Evolutionary conservation across 768 basidiomycete species (phyloP).

Genomic region (Tephrocybe sp.): DNA sequence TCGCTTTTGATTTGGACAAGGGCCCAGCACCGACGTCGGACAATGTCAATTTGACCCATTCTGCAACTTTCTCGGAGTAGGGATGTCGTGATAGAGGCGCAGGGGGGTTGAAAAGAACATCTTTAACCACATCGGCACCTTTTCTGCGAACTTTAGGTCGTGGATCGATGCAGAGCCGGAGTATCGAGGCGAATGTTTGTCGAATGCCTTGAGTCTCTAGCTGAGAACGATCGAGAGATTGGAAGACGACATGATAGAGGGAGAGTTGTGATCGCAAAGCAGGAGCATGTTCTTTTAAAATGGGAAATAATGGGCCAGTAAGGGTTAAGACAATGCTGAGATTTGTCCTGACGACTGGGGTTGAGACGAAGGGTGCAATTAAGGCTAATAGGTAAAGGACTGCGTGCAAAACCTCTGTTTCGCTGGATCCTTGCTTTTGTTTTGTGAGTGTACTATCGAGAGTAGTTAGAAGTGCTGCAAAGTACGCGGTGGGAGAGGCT

Average conservation of each 20-base stretch:
- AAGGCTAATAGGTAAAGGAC: constrained; percentile 83
- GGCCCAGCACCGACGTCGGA: constrained; percentile 64
- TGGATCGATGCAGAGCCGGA: constrained; percentile 82
- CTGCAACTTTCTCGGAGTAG: constrained; percentile 77
- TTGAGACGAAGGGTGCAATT: constrained; percentile 73
- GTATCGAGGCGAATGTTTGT: constrained; percentile 81
- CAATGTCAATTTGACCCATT: constrained; percentile 73
- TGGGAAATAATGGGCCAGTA: constrained; percentile 78
- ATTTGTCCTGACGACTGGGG: constrained; percentile 79
- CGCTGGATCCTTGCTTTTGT: constrained; percentile 46
- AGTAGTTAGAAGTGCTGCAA: constrained; percentile 86
- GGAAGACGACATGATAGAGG: constrained; percentile 68
- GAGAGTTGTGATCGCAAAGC: constrained; percentile 85
- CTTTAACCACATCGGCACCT: constrained; percentile 83
- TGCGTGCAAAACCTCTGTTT: constrained; percentile 80
- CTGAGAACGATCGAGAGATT: constrained; percentile 68
- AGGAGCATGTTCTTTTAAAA: constrained; percentile 64
- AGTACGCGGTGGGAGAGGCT: constrained; percentile 85
- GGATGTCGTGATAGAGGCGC: constrained; percentile 80
- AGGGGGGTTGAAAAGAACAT: constrained; percentile 75
- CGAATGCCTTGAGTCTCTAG: constrained; percentile 68
- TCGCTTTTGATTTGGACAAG: constrained; percentile 57
- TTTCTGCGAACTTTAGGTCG: constrained; percentile 93
- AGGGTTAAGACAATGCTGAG: constrained; percentile 68
- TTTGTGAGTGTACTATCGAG: constrained; percentile 77